Evolutionary conservation across 208 protist genomes (phyloP).

Genomic region (Phytomonas serpens): DNA sequence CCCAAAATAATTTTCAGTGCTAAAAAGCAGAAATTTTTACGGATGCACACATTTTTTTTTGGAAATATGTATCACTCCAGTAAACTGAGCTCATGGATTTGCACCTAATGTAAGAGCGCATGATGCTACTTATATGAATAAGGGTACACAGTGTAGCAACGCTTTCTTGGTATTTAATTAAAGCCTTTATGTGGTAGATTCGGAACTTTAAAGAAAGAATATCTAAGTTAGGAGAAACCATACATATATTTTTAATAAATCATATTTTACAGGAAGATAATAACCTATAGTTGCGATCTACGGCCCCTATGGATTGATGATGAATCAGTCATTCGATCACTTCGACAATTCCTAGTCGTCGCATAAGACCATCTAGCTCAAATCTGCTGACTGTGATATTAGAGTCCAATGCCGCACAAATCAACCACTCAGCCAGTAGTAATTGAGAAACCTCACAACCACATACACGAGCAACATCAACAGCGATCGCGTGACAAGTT

Average conservation of each 20-base stretch:
- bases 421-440: slow-evolving; percentile 22
- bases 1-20: not conserved
- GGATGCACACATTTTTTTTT: not conserved
- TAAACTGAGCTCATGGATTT: not conserved
- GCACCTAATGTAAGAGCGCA: not conserved
- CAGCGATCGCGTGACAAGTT: slow-evolving; percentile 14
- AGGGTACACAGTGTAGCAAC: not conserved
- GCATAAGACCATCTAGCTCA: slow-evolving; percentile 22
- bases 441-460: slow-evolving; percentile 18
- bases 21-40: not conserved
- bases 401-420: slow-evolving; percentile 28
- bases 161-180: not conserved
- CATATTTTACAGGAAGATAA: not conserved
- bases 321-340: not conserved
- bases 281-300: not conserved
- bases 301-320: not conserved
- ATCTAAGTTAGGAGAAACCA: not conserved
- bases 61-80: not conserved
- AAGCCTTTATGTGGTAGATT: not conserved
- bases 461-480: slow-evolving; percentile 16
- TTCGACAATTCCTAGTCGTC: slow-evolving; percentile 18
- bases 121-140: not conserved
- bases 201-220: not conserved
- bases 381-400: slow-evolving; percentile 22
- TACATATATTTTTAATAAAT: not conserved